Base-by-base conservation (phyloP, 441 rosid genomes). In the Macaranga tanarius region DNA sequence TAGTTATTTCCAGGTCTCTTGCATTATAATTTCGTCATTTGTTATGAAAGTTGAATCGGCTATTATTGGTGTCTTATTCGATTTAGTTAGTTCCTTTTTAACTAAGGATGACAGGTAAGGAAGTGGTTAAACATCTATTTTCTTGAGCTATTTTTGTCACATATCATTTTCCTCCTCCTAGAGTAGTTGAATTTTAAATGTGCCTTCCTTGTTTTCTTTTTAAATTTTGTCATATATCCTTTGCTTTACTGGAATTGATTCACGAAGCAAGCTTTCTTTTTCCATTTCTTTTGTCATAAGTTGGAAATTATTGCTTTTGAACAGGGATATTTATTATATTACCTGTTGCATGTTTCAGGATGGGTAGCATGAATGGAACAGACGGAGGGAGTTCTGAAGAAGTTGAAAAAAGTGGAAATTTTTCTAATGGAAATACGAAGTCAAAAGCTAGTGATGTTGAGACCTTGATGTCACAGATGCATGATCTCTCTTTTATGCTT, bases 401-500 rank as follows among this genome's bases (percentile, higher is more conserved):
- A 61, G 77, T 62, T 73, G 67, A 59, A 48, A 74, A 51, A 38
- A 81, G n/a, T 44, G 81, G 38, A 31, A 80, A 79, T 66, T 20
- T 74, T 60, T 48, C 79, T 17, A 67, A 61, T 66, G 75, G 34
- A 73, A 74, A 73, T 23, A 28, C 64, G 38, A 62, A 76, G 48
- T 75, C 87, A 69, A 80, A 77, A 69, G 48, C 71, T 23, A 79
- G 83, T 69, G 81, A 74, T 20, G 83, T 79, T 28, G 88, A 87
- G 78, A 82, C 55, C 54, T 72, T 90, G 70, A 83, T 90, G 77
- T 86, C 91, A 54, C 89, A 88, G 85, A 90, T 88, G 95, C 95
- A 87, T 74, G 97, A 90, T 79, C 93, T 94, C 59, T 89, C 93
- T 8, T 92, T 94, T 82, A 92, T 90, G 96, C 88, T 90, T 8